Evolutionary conservation across 495 filamentous ascomycete species (phyloP), one percentile per base, ranked within the genome.

Genomic region (Darksidea phi): DNA sequence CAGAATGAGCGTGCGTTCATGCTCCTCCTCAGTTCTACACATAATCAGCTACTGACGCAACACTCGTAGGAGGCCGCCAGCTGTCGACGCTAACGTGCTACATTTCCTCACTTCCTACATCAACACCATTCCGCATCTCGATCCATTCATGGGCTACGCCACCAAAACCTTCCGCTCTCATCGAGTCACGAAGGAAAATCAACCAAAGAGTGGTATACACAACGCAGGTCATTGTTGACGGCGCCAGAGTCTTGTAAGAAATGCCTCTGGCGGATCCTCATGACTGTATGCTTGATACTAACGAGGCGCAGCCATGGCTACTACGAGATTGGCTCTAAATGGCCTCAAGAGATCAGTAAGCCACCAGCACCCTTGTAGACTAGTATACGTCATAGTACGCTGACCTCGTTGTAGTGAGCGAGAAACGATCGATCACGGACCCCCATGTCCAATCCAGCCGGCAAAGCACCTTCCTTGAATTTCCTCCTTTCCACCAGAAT

Each of bases 71-170:
- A 55, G 60, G 74, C 17, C 74, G 74, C 11, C 77, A 78, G 48
- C 71, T 90, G 34, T 89, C 91, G 1, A 82, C 85, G 28, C 79
- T 96, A 57, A 88, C 87, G 1, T 87, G 84, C 59, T 96, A 91
- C 71, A 78, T 94, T 49, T 86, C 88, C 7, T 88, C 85, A 42
- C 73, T 92, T 8, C 68, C 80, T 1, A 71, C 75, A 6, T 79
- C 84, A 20, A 79, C 75, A 20, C 78, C 82, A 0, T 94, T 93
- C 71, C 82, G 86, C 51, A 79, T 95, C 32, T 95, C 90, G 1
- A 76, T 96, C 48, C 90, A 95, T 72, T 85, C 79, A 57, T 96
- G 91, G 91, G 80, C 84, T 58, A 78, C 82, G 28, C 80, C 84
- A 63, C 80, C 60, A 6, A 68, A 56, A 34, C 56, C 65, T 13